Base-by-base conservation (phyloP, 305 asterid species). In the Fraxinus angustifolia region DNA sequence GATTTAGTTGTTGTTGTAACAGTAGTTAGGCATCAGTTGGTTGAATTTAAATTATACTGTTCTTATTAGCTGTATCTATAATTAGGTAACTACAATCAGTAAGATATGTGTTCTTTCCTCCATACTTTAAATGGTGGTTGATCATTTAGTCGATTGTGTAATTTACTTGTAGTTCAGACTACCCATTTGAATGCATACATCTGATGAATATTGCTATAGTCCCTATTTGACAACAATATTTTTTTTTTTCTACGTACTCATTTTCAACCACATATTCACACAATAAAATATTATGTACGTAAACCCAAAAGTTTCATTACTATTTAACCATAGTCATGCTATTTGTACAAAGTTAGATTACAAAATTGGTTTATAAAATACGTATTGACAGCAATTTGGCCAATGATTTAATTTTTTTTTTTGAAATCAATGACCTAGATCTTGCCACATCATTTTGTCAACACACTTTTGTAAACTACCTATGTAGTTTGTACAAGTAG, bases 1-100 rank as follows among this genome's bases (percentile, higher is more conserved):
- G 45, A 8, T 34, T 76, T 77, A 50, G 73, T 26, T 84, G 86
- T 83, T 80, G 80, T 79, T 79, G 82, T 68, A 81, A 86, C 87
- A 77, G 83, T 84, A 81, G 88, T 83, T 81, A 72, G 87, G 82
- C 72, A 60, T 70, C 70, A 72, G 83, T 89, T 80, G 87, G 88
- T 76, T 84, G 68, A 73, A 38, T 65, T 83, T 77, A 58, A 62
- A 53, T 38, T 76, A 48, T 75, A 76, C 78, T 70, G 72, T 71
- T 35, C 60, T 77, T 12, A 67, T 67, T 38, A 62, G 79, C 34
- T 77, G 74, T 65, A 78, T 70, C 26, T 17, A n/a, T 38, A 48
- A 81, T 42, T 26, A 74, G 75, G 74, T 62, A 21, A 76, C 70
- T 30, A 11, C 74, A 5, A 60, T 60, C 71, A 5, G 33, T 60